Conservation (phyloP, 306 rosid genomes). For the Glycine tomentella region DNA sequence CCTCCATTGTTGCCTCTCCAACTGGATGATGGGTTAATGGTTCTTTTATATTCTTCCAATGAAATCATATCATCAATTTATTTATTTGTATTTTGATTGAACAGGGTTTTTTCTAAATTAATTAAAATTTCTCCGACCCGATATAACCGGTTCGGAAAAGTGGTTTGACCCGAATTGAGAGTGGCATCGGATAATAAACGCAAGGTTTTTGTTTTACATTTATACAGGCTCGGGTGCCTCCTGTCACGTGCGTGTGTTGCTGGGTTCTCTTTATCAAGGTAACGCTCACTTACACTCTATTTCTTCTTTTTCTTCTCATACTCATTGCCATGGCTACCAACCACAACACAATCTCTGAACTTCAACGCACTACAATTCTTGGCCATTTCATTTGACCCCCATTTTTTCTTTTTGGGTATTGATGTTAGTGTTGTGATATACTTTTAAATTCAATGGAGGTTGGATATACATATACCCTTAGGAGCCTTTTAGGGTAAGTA, state of each 20-base stretch:
- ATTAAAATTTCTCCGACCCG: background rate
- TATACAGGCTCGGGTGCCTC: background rate
- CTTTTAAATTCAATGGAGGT: too few relatives aligned
- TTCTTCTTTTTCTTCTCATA: too few relatives aligned
- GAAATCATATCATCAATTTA: background rate
- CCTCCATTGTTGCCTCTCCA: constrained; percentile 31
- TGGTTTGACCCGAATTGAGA: constrained; percentile 13
- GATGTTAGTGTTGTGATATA: too few relatives aligned
- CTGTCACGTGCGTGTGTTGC: constrained; percentile 20
- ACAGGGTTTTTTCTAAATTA: background rate
- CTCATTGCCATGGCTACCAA: too few relatives aligned
- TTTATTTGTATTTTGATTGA: background rate
- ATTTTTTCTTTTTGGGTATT: too few relatives aligned
- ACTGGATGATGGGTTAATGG: constrained; percentile 28
- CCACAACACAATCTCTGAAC: too few relatives aligned
- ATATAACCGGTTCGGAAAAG: background rate
- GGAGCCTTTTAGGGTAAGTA: too few relatives aligned
- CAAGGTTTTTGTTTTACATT: background rate
- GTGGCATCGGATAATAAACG: background rate
- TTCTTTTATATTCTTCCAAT: background rate
- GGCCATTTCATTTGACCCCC: too few relatives aligned
- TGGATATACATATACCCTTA: too few relatives aligned
- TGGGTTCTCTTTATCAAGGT: background rate
- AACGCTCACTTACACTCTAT: background rate
- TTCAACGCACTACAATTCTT: too few relatives aligned